Evolutionary conservation across 257 asterid genomes (phyloP).

Genomic region (Solanum medicagineum): DNA sequence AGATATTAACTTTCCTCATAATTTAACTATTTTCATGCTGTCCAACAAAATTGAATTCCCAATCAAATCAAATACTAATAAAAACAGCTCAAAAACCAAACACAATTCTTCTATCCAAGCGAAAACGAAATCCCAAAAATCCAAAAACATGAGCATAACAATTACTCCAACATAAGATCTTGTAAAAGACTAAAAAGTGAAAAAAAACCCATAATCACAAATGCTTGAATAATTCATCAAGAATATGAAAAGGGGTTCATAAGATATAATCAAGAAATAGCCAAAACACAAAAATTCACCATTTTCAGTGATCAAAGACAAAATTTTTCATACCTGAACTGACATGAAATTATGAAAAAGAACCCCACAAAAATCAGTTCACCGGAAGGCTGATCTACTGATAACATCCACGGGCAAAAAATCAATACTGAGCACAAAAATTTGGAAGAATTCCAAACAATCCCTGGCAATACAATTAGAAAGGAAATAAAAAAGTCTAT

Average conservation of each 20-base stretch:
- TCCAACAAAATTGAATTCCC: not conserved
- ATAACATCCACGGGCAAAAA: not conserved
- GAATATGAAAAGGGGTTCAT: not conserved
- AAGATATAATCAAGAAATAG: not conserved
- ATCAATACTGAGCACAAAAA: not conserved
- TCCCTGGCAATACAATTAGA: not conserved
- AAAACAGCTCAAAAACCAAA: not conserved
- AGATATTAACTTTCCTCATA: not conserved
- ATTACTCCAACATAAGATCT: not conserved
- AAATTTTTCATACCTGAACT: constrained; percentile 25
- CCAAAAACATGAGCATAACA: not conserved
- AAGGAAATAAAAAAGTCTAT: not conserved
- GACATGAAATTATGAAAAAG: not conserved
- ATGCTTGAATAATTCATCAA: not conserved
- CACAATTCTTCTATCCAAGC: not conserved
- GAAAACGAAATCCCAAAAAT: not conserved
- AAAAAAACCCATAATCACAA: not conserved
- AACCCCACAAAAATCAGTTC: not conserved
- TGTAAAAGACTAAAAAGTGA: not conserved
- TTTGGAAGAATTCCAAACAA: not conserved
- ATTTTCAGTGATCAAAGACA: not conserved
- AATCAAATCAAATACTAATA: not conserved
- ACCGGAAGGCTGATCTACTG: not conserved
- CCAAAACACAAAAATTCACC: not conserved
- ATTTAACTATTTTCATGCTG: not conserved